Evolutionary conservation across 192 early-diverging fungal species (phyloP), one percentile per base, ranked within the genome.

Genomic region (Entomortierella lignicola): DNA sequence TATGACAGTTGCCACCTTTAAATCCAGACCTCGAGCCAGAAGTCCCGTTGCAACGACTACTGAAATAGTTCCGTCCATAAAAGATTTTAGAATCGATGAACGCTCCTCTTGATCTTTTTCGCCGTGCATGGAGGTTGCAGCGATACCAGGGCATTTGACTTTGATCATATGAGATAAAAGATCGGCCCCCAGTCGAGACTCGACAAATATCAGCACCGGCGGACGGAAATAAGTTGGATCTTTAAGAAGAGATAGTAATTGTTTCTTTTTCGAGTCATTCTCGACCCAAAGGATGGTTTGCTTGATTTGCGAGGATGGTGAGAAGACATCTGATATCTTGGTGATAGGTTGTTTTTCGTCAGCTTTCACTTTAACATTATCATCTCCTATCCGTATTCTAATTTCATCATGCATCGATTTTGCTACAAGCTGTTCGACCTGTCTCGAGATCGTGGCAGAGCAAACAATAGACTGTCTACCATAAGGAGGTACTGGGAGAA

Each of bases 281-380:
- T 87, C 86, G 1, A 89, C 83, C 88, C 88, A 89, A 8, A 89
- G 51, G 41, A 89, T 60, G 6, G 88, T 89, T 34, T 89, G 88
- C 26, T 86, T 84, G 50, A 89, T 82, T 34, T 61, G 39, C 17
- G 70, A 82, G 15, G 77, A 60, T 5, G 75, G 67, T 1, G 68
- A 79, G 50, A 70, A 70, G 1, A 70, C 57, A 8, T 70, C 48
- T 7, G 60, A 44, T 31, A 58, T 8, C 12, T 48, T 58, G 47
- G 37, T 15, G 32, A 17, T 52, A 2, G 41, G 0, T 59, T 57
- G n/a, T 4, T 51, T 39, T 11, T 47, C 31, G 20, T 59, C 42
- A 2, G 23, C 23, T 27, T 39, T 31, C 31, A 8, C 44, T 34
- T 54, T 5, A 15, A 62, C 53, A 10, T 71, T 56, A n/a, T 55